Base-by-base conservation (phyloP, 768 basidiomycete genomes). In the Rhodotorula toruloides region DNA sequence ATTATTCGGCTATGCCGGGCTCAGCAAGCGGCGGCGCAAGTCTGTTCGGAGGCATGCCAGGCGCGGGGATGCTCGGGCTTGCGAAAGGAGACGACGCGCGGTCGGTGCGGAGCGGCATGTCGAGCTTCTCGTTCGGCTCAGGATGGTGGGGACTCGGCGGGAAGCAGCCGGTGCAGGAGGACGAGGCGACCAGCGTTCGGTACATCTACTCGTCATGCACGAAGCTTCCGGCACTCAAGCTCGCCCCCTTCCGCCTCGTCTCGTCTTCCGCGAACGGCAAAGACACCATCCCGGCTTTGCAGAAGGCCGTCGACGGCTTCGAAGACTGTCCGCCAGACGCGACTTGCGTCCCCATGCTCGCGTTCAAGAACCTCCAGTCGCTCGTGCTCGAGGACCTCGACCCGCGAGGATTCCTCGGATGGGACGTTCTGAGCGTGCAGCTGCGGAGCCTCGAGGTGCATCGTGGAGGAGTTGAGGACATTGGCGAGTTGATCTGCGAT, bases 161-260 rank as follows among this genome's bases (percentile, higher is more conserved):
- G 21, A 27, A 44, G 39, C 21, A 44, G 37, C 31, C 47, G 34
- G 29, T n/a, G 50, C 29, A 53, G 46, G 43, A 36, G 1, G 61
- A 72, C 49, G 67, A 65, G 70, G 87, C 91, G 61, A 75, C 80
- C 4, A 88, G 91, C 73, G 85, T 94, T 76, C 91, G 85, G 76
- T 90, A 86, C 77, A 82, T 93, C 68, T 94, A 86, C 79, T 90
- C 90, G 76, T 84, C 86, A 75, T 90, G 94, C 80, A 96, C 90
- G 49, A 91, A 89, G 78, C 80, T 96, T 0, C 91, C 91, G 22
- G 87, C 90, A 2, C 80, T 94, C 44, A 79, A 67, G 54, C 62
- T 72, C 50, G 49, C 60, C 16, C 63, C 66, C 9, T 63, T 67
- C 57, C n/a, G 54, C 36, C 57, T 73, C 60, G 12, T 12, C 46